phyloP scores from a whole-genome alignment of 202 grass and related monocot genomes.

The Zoysia matrella region DNA sequence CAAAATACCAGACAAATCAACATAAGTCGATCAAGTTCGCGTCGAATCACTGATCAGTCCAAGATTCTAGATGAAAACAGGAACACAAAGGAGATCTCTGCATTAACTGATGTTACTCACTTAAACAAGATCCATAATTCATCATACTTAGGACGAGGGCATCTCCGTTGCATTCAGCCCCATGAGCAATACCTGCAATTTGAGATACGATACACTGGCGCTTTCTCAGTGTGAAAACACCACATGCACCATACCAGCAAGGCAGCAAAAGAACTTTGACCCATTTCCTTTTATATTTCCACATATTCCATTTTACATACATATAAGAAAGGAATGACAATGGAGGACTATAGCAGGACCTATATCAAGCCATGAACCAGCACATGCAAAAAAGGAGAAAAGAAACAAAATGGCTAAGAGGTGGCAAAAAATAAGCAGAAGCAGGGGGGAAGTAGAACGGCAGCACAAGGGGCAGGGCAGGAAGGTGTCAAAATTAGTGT shows the following conservation, averaged over 20 bases:
- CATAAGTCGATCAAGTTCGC: neutral
- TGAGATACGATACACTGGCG: neutral
- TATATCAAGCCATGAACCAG: constrained; percentile 11
- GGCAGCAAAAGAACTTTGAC: too few relatives aligned
- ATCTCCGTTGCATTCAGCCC: neutral
- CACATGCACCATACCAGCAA: constrained; percentile 22
- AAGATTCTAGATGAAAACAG: neutral
- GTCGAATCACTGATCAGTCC: neutral
- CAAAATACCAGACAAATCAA: neutral
- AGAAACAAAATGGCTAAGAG: constrained; percentile 35
- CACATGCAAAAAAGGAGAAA: constrained; percentile 48
- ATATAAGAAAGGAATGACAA: too few relatives aligned
- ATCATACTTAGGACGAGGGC: neutral
- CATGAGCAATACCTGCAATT: neutral
- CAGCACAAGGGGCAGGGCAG: constrained; percentile 38
- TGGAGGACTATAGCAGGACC: too few relatives aligned
- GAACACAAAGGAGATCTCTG: neutral
- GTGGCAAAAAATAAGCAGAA: constrained; percentile 36
- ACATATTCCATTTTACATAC: too few relatives aligned
- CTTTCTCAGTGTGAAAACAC: constrained; percentile 23
- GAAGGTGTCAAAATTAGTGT: constrained; percentile 52
- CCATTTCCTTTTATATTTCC: too few relatives aligned
- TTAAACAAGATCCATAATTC: neutral
- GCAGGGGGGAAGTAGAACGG: constrained; percentile 29
- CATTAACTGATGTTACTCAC: neutral